phyloP scores from a whole-genome alignment of 139 green algal species.

The Pleodorina starrii region DNA sequence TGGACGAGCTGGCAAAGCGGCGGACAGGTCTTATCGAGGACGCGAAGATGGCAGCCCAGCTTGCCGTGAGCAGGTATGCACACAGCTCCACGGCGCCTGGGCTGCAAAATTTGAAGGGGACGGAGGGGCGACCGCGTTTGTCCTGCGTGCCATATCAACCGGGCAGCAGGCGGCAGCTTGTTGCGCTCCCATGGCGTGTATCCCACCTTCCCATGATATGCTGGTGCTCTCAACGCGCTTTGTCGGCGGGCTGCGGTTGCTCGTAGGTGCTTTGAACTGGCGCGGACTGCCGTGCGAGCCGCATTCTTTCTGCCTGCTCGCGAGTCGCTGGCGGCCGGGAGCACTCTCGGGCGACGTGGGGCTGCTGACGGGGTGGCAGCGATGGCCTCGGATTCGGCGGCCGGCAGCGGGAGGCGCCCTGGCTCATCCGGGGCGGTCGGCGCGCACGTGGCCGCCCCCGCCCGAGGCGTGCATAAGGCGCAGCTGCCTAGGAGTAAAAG shows the following conservation, averaged over 20 bases:
- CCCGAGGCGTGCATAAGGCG: not conserved
- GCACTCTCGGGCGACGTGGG: not conserved
- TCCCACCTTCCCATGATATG: no score
- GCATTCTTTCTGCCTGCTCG: constrained; percentile 38
- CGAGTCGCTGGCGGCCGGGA: not conserved
- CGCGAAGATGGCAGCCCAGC: constrained; percentile 66
- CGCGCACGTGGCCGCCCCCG: not conserved
- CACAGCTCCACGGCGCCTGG: no score
- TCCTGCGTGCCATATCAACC: no score
- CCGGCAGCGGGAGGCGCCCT: not conserved
- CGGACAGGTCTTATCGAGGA: constrained; percentile 77
- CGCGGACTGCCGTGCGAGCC: constrained; percentile 56
- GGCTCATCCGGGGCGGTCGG: not conserved
- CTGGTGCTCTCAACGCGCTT: no score
- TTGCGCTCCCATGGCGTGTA: no score
- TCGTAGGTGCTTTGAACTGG: constrained; percentile 57
- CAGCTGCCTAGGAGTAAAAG: constrained; percentile 41
- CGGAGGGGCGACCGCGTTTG: no score
- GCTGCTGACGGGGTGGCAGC: not conserved
- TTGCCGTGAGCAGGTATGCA: constrained; percentile 67
- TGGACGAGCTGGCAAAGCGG: constrained; percentile 41
- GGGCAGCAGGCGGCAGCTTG: no score
- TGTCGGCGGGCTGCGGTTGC: no score
- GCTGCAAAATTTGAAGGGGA: no score
- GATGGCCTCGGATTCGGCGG: no score